phyloP scores from a whole-genome alignment of 2,329 filamentous ascomycete species.

The Aspergillus candidus region DNA sequence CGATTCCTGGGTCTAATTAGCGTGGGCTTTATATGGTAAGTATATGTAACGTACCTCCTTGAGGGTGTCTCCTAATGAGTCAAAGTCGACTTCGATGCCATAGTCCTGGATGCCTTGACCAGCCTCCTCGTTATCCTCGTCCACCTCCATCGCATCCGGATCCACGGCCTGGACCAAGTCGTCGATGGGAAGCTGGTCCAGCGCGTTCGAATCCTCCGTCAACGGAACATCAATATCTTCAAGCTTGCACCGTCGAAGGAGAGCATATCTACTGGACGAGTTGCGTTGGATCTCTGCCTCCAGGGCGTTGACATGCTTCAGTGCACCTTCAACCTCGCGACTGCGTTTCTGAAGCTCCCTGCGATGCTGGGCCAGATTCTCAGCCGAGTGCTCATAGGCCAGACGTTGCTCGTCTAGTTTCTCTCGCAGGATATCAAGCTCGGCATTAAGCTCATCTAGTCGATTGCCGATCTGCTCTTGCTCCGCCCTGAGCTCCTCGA shows the following conservation, averaged over 20 bases:
- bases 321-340: conserved; percentile 70
- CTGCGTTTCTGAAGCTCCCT: conserved; percentile 75
- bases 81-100: conserved; percentile 85
- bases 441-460: conserved; percentile 65
- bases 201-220: conserved; percentile 57
- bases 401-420: conserved; percentile 63
- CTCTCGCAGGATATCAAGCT: conserved; percentile 70
- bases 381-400: conserved; percentile 61
- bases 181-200: conserved; percentile 83
- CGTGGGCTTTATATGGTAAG: neutral
- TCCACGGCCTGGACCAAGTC: conserved; percentile 68
- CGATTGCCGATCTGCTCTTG: conserved; percentile 69
- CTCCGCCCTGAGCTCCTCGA: conserved; percentile 64
- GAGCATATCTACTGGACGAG: conserved; percentile 72
- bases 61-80: conserved; percentile 72
- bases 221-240: conserved; percentile 88
- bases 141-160: conserved; percentile 86
- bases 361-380: conserved; percentile 71
- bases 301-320: conserved; percentile 70
- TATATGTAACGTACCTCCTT: conserved; percentile 57
- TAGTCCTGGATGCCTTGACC: conserved; percentile 67
- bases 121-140: conserved; percentile 55
- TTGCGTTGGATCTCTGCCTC: conserved; percentile 83
- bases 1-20: conserved; percentile 48
- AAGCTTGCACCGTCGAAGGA: conserved; percentile 83